Base-by-base conservation (phyloP, 2,329 filamentous ascomycete genomes). In the Paraconiothyrium brasiliense region DNA sequence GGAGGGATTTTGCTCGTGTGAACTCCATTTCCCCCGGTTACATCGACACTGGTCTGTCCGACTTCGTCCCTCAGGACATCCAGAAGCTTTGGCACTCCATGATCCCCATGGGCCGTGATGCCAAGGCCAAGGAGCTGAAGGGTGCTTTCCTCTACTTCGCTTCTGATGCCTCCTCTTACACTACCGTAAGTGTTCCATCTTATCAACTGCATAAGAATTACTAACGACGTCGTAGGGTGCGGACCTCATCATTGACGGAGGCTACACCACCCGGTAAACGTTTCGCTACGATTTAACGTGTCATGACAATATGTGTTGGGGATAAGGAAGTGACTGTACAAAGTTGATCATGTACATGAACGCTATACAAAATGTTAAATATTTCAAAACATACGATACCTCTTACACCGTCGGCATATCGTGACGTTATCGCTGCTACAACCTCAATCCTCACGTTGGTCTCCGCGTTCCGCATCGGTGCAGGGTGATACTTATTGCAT, bases 101-200 rank as follows among this genome's bases (percentile, higher is more conserved):
- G 85, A 94, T 90, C 44, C 91, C 91, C 10, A 91, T 95, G 88
- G 91, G 87, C 51, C 86, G 92, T 67, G 90, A 93, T 74, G 92
- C 90, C 30, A 84, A 90, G 69, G 86, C 87, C 2, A 86, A 87
- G 62, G 92, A 97, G 82, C 84, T 96, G 69, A 94, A 94, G 82
- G 93, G 92, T 22, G 90, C 90, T 20, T 97, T 91, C 76, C 80
- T 96, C 51, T 95, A 93, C 79, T 83, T 96, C 59, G 90, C 91
- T 20, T 92, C 89, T 14, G 92, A 96, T 78, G 92, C 92, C 4
- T 87, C 90, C n/a, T 91, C 88, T 57, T 96, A 93, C 80, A 93
- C 90, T 20, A 96, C 92, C 9, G 92, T 78, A 68, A 71, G 75
- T 6, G 13, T 20, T 13, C 50, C 72, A 50, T 22, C 34, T 9